A percentile compares a stretch with the other conserved stretches of the same genome.
These are phyloP conservation scores for Immersiporthe knoxdaviesiana DNA, from an alignment of 2,329 filamentous ascomycete genomes.

Conservation along the genomic window DNA sequence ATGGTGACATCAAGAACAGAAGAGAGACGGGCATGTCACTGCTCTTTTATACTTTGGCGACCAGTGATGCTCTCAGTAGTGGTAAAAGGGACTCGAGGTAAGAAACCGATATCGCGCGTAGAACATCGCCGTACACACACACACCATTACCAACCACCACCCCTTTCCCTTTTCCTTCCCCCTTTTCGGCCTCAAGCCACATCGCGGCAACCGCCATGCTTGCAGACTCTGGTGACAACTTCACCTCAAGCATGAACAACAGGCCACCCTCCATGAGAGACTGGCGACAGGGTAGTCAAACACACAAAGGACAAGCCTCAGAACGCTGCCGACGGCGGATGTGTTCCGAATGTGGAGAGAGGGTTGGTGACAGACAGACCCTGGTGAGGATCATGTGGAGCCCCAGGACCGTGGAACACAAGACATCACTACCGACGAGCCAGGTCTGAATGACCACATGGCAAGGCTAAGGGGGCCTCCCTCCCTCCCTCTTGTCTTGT, in stretches of 20 bases:
- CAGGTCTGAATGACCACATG: too few species aligned
- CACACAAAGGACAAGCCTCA: background rate
- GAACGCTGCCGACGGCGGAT: background rate
- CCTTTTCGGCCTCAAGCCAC: slow-evolving; percentile 1
- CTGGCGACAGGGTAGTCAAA: background rate
- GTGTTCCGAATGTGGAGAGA: background rate
- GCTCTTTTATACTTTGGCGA: slow-evolving; percentile 20
- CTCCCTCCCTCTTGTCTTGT: background rate
- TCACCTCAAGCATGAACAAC: slow-evolving; percentile 2
- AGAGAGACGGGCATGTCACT: background rate
- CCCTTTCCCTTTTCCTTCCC: too few species aligned
- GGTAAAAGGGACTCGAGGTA: background rate
- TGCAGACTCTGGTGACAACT: slow-evolving; percentile 8
- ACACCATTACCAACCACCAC: slow-evolving; percentile 7
- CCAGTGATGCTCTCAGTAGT: background rate
- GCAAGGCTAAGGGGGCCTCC: too few species aligned
- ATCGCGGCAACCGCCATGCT: slow-evolving; percentile 1
- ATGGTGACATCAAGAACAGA: background rate
- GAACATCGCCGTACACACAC: slow-evolving; percentile 10
- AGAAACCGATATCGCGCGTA: background rate
- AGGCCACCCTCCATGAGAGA: background rate
- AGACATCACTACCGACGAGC: background rate
- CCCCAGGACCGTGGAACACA: background rate
- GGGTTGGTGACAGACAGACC: background rate
- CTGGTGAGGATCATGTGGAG: background rate